Base-by-base conservation (phyloP, 2,329 filamentous ascomycete species). In the Exophiala calicioides region DNA sequence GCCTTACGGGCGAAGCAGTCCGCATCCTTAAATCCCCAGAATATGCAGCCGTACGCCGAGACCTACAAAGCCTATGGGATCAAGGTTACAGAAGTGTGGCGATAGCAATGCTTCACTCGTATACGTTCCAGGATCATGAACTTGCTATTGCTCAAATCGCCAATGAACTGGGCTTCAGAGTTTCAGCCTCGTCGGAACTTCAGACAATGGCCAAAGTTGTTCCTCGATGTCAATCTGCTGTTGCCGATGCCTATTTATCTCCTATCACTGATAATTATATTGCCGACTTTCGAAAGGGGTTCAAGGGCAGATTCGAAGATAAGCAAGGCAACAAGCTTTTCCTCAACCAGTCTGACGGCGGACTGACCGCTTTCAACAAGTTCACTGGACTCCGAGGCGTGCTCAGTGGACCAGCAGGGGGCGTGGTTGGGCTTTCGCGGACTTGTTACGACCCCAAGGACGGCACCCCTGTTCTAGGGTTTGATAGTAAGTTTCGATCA, bases 321-420 rank as follows among this genome's bases (percentile, higher is more conserved):
- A 86, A 88, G 0, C 71, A 82, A 0, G 70, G 74, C 6, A 84
- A 75, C 56, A 76, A 89, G 47, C 95, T 89, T 68, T 90, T 95
- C 63, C 95, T 96, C 58, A 95, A 95, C 90, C 89, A 95, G 65
- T 90, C 85, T 79, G 88, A 93, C 55, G 88, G 88, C 19, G 80
- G 79, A 2, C 65, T 83, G 2, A 77, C 80, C 4, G 62, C 67
- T 39, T 60, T 68, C 5, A 54, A 59, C 23, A 57, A 72, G 59
- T 31, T 95, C 62, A 90, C 86, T 0, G 90, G 90, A 0, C 71
- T 95, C 3, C 84, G 85, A 59, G 89, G 88, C 3, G 94, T 95
- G 49, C 65, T 95, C 2, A 94, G 88, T 1, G 90, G 90, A 0
- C 90, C 90, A 1, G 90, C 90, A n/a, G 90, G 89, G 23, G 90